These are phyloP conservation scores for Sarocladium kiliense DNA, from an alignment of 2,329 filamentous ascomycete species.

Conservation along the genomic window DNA sequence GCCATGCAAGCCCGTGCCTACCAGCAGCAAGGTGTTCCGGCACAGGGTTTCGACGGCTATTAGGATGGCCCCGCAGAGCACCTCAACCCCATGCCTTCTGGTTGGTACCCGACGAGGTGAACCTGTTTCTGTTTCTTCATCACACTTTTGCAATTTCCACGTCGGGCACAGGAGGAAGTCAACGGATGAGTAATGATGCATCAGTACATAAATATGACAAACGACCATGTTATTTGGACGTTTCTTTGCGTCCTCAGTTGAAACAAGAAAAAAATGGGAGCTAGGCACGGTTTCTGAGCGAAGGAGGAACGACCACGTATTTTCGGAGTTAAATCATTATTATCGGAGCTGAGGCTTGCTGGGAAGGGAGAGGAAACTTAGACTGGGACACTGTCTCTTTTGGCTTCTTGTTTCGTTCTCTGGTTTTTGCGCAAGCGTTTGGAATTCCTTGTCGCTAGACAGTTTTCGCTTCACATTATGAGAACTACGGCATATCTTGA, in stretches of 20 bases:
- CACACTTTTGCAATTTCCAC: too few relatives aligned
- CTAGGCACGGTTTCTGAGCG: too few relatives aligned
- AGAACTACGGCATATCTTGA: too few relatives aligned
- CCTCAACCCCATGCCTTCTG: neutral
- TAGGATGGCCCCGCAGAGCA: slow-evolving; percentile 15
- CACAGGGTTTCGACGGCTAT: slow-evolving; percentile 32
- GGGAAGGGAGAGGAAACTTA: slow-evolving; percentile 4
- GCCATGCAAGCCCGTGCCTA: slow-evolving; percentile 28
- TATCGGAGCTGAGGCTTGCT: neutral
- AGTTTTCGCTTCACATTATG: too few relatives aligned
- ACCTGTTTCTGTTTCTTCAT: too few relatives aligned
- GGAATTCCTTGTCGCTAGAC: neutral
- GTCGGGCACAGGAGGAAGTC: too few relatives aligned
- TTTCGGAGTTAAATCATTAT: neutral
- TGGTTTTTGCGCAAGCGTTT: neutral
- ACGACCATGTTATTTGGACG: too few relatives aligned
- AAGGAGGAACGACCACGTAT: too few relatives aligned
- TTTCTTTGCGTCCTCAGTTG: too few relatives aligned
- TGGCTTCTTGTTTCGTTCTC: neutral
- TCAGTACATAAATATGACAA: too few relatives aligned
- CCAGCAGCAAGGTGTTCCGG: slow-evolving; percentile 29
- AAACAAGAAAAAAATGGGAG: too few relatives aligned
- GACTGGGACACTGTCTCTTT: neutral
- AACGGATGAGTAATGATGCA: too few relatives aligned
- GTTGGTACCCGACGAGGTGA: neutral